Percentiles rank a stretch among this genome's conserved stretches.
phyloP scores from a whole-genome alignment of 2,329 filamentous ascomycete species.

The Aspergillus sp. region DNA sequence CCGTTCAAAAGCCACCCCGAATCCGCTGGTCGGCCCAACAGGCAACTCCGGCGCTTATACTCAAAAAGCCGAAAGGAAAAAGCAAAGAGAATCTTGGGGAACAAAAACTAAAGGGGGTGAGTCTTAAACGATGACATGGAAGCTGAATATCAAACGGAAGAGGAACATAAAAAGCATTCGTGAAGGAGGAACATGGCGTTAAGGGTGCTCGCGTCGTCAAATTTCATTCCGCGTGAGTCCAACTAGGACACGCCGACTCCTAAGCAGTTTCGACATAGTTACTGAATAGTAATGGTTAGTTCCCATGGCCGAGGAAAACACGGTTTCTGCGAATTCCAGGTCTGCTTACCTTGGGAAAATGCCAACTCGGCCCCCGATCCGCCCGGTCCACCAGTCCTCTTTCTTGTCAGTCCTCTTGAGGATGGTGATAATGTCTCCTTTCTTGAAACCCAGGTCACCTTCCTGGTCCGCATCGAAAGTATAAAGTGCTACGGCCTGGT shows the following conservation, averaged over 20 bases:
- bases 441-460: slow-evolving; percentile 92
- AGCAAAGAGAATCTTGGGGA: not conserved
- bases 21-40: not conserved
- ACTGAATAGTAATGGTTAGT: slow-evolving; percentile 23
- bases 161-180: slow-evolving; percentile 1
- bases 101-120: not conserved
- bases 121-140: not conserved
- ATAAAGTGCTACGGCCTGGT: slow-evolving; percentile 88
- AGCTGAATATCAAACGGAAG: slow-evolving; percentile 4
- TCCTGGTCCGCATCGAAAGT: slow-evolving; percentile 94
- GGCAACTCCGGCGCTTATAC: slow-evolving; percentile 1
- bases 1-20: not conserved
- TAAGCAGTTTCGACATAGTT: slow-evolving; percentile 43
- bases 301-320: not conserved
- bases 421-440: slow-evolving; percentile 94
- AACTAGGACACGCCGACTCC: slow-evolving; percentile 12
- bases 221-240: slow-evolving; percentile 29
- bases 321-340: not conserved
- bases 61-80: not conserved
- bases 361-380: slow-evolving; percentile 78
- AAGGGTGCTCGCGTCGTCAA: slow-evolving; percentile 20
- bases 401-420: slow-evolving; percentile 91
- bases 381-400: slow-evolving; percentile 97
- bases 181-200: not conserved
- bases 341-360: slow-evolving; percentile 78